Percentiles rank a stretch among this genome's conserved stretches.
Evolutionary conservation across 73 alveolate species (phyloP).

Genomic region (Paramecium biaurelia): DNA sequence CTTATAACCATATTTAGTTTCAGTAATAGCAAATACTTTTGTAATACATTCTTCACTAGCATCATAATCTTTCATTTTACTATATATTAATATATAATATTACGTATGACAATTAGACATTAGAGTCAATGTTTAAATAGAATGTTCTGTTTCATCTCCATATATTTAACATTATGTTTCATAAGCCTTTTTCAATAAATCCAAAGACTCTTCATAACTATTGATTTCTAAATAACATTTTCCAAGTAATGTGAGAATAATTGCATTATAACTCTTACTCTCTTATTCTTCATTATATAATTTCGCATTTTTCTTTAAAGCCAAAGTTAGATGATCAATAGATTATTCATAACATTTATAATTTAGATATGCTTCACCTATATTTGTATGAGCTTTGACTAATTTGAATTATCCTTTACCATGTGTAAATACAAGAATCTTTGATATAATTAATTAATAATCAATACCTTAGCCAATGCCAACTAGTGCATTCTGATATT

Average conservation of each 20-base stretch:
- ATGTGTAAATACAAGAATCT: constrained; percentile 82
- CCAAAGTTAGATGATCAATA: constrained; percentile 86
- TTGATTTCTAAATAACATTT: constrained; percentile 89
- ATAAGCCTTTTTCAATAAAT: constrained; percentile 84
- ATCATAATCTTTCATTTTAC: constrained; percentile 82
- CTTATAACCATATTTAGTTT: constrained; percentile 70
- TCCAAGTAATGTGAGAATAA: constrained; percentile 84
- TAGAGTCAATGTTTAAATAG: constrained; percentile 53
- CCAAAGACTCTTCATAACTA: constrained; percentile 80
- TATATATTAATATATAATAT: constrained; percentile 21
- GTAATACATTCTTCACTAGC: constrained; percentile 69
- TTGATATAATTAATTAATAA: neutral
- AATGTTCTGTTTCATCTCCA: constrained; percentile 67
- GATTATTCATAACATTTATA: constrained; percentile 88
- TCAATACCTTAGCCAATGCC: constrained; percentile 78
- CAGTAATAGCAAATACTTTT: constrained; percentile 73
- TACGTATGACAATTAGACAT: constrained; percentile 62
- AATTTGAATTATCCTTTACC: constrained; percentile 73
- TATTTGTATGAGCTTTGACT: constrained; percentile 83
- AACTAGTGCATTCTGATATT: constrained; percentile 80
- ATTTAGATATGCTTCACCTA: constrained; percentile 88
- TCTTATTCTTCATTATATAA: constrained; percentile 79
- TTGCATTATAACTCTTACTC: constrained; percentile 80
- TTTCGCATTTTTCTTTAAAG: constrained; percentile 83
- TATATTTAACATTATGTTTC: constrained; percentile 78